Conservation (phyloP, 306 rosid species). For the Rubus idaeus region DNA sequence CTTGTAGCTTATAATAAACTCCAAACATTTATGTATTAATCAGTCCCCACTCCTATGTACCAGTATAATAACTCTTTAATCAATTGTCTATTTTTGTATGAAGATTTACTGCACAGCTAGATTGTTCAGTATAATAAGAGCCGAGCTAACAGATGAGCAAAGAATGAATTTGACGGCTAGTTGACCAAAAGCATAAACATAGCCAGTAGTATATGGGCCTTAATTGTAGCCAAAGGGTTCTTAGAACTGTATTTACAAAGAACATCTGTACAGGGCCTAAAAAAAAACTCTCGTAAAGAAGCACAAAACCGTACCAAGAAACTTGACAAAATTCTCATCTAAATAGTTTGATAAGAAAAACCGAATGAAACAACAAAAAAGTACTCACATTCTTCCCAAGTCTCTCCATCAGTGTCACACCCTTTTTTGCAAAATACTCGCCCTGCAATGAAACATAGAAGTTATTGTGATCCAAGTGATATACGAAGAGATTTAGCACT, state of each 20-base stretch:
- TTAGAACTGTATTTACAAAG: too few relatives aligned
- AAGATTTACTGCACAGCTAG: neutral
- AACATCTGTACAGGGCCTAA: neutral
- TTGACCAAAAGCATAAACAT: neutral
- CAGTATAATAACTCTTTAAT: neutral
- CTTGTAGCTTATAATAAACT: neutral
- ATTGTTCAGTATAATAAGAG: neutral
- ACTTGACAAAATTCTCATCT: neutral
- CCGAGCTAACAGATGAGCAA: neutral
- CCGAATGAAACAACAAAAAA: neutral
- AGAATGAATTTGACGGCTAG: neutral
- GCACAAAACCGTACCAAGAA: neutral
- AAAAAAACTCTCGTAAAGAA: neutral
- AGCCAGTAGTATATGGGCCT: neutral
- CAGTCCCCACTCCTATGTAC: neutral
- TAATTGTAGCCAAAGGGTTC: neutral
- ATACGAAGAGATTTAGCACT: neutral
- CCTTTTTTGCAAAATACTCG: constrained; percentile 97
- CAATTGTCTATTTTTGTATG: neutral
- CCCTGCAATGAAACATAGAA: constrained; percentile 53
- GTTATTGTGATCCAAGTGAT: neutral
- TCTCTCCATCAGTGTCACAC: constrained; percentile 65
- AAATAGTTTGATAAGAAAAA: neutral
- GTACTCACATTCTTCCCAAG: constrained; percentile 82
- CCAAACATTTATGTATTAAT: neutral